Evolutionary conservation across 2,329 filamentous ascomycete genomes (phyloP), one percentile per base, ranked within the genome.

Genomic region (Apiospora arundinis): DNA sequence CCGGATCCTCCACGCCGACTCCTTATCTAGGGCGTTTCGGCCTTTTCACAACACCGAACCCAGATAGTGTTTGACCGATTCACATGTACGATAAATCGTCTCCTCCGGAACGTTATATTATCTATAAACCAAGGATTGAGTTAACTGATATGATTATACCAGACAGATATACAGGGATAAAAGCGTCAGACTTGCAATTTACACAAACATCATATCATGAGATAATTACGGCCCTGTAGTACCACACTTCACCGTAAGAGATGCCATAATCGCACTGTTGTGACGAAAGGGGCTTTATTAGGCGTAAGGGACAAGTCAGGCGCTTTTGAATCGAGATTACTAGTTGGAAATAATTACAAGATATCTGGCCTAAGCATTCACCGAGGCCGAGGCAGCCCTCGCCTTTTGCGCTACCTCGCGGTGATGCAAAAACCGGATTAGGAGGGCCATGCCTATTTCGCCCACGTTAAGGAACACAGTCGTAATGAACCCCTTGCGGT

Each of bases 401-500:
- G 18, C 28, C 18, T 45, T 56, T 9, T 49, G 67, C 9, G 28
- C 25, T 2, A 12, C 6, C 75, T 89, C 85, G 18, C 81, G 79
- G 28, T 81, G 79, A 70, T 89, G 85, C 45, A 88, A 72, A 69
- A 80, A 76, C 4, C 85, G 78, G 28, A 89, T 86, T 0, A 80
- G 67, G 40, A 90, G 82, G 0, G 89, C 80, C 11, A 82, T 87
- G 0, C 76, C 78, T 49, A 91, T 90, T 70, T 91, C 75, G 2
- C 80, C 79, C 0, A 83, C 77, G 0, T 85, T 83, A 44, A 91
- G 76, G 7, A 84, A 82, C 5, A 87, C 81, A 72, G 86, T 85
- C 0, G 89, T 90, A 11, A 89, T 83, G 65, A 86, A 92, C 0
- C 90, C 91, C 75, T 91, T 92, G 0, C 80, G 82, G 70, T 92